Evolutionary conservation across 1,284 basidiomycete species (phyloP).

Genomic region (Trichosporon asahii): DNA sequence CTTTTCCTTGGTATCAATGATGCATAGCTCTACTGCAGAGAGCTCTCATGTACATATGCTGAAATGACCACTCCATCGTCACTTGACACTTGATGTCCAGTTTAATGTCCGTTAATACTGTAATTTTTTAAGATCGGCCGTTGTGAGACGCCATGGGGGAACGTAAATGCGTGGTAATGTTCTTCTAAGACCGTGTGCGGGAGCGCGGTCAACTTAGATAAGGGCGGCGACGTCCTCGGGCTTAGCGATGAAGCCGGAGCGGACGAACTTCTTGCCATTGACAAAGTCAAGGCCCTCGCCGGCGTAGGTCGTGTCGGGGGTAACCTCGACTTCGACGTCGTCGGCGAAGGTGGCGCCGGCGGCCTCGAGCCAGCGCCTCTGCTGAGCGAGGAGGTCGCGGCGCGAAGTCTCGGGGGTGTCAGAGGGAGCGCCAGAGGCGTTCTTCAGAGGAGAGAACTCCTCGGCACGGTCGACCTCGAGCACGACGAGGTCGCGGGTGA

Average conservation of each 20-base stretch:
- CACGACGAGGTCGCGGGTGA: slow-evolving; percentile 76
- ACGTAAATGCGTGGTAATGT: background rate
- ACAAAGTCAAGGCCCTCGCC: slow-evolving; percentile 84
- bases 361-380: slow-evolving; percentile 73
- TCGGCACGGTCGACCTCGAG: slow-evolving; percentile 83
- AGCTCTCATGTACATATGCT: slow-evolving; percentile 11
- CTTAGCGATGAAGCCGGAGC: slow-evolving; percentile 47
- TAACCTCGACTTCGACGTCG: slow-evolving; percentile 76
- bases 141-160: background rate
- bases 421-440: slow-evolving; percentile 89
- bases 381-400: slow-evolving; percentile 85
- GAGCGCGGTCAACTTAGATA: slow-evolving; percentile 1
- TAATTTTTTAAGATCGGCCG: background rate
- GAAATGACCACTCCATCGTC: background rate
- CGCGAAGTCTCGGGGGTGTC: slow-evolving; percentile 90
- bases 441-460: slow-evolving; percentile 97
- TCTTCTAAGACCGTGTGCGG: background rate
- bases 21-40: background rate
- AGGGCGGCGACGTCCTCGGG: slow-evolving; percentile 27
- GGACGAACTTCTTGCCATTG: slow-evolving; percentile 72
- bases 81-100: background rate
- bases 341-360: slow-evolving; percentile 69
- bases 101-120: slow-evolving; percentile 7
- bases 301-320: slow-evolving; percentile 81
- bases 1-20: background rate